Conservation (phyloP, 1,139 yeast genomes). For the Geotrichum citri-aurantii region DNA sequence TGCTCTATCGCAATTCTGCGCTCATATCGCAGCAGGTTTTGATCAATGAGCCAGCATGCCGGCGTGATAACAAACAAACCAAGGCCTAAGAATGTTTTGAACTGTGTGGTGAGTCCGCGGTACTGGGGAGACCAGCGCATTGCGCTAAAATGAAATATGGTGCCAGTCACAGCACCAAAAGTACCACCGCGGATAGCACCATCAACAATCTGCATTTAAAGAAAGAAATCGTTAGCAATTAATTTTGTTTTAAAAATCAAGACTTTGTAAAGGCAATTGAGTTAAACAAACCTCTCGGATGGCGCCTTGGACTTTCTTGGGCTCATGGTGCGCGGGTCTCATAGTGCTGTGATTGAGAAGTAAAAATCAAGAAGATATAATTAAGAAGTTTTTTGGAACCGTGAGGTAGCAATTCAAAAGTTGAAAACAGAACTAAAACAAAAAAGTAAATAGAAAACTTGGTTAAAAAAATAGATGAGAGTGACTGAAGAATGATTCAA, state of each 20-base stretch:
- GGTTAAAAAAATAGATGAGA: too few relatives aligned
- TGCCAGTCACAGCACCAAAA: slow-evolving; percentile 26
- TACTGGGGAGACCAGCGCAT: slow-evolving; percentile 27
- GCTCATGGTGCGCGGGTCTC: slow-evolving; percentile 33
- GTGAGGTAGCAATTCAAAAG: not conserved
- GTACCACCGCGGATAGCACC: slow-evolving; percentile 29
- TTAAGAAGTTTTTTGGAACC: too few relatives aligned
- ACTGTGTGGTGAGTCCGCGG: slow-evolving; percentile 27
- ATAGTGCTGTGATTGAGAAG: slow-evolving; percentile 17
- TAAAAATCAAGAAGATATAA: not conserved
- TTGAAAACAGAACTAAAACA: too few relatives aligned
- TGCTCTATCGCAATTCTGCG: slow-evolving; percentile 26
- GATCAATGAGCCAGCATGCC: slow-evolving; percentile 30
- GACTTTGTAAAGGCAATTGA: not conserved
- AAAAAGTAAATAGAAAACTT: too few relatives aligned
- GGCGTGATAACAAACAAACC: slow-evolving; percentile 28
- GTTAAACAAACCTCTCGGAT: slow-evolving; percentile 27
- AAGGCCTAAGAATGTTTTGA: slow-evolving; percentile 29
- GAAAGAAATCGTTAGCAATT: not conserved
- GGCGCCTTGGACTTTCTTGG: slow-evolving; percentile 31
- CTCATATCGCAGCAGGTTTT: slow-evolving; percentile 26
- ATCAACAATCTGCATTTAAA: slow-evolving; percentile 24
- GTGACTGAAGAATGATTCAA: too few relatives aligned
- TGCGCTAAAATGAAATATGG: slow-evolving; percentile 22
- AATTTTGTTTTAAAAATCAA: not conserved